Percentiles rank a stretch among this genome's conserved stretches.
These are phyloP conservation scores for Melanopsichium pennsylvanicum DNA, from an alignment of 1,284 basidiomycete genomes.

Conservation along the genomic window DNA sequence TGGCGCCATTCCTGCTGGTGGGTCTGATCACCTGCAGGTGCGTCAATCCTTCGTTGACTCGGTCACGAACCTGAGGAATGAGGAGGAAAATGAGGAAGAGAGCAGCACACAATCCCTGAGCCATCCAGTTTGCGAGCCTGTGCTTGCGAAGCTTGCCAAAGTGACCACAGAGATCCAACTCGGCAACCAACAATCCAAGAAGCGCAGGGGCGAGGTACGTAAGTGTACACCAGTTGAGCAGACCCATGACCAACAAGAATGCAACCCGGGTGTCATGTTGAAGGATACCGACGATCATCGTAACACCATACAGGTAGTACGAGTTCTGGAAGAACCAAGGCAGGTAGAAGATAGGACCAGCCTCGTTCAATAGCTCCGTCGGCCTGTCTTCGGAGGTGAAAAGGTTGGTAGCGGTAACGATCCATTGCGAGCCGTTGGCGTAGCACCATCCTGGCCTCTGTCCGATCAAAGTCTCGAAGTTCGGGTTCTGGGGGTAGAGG, in stretches of 20 bases:
- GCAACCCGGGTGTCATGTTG: slow-evolving; percentile 32
- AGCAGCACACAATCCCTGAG: slow-evolving; percentile 18
- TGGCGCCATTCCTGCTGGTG: slow-evolving; percentile 12
- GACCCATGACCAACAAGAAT: slow-evolving; percentile 18
- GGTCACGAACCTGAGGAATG: slow-evolving; percentile 29
- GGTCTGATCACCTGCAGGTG: slow-evolving; percentile 35
- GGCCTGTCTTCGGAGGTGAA: slow-evolving; percentile 35
- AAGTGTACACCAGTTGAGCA: slow-evolving; percentile 35
- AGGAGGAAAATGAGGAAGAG: slow-evolving; percentile 29
- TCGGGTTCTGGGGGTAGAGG: slow-evolving; percentile 25
- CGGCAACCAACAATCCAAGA: slow-evolving; percentile 33
- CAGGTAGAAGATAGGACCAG: slow-evolving; percentile 28
- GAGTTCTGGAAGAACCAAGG: slow-evolving; percentile 50
- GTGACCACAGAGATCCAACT: slow-evolving; percentile 32
- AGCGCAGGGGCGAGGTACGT: slow-evolving; percentile 37
- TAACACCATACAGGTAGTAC: slow-evolving; percentile 40
- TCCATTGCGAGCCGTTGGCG: slow-evolving; percentile 31
- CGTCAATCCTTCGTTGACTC: slow-evolving; percentile 20
- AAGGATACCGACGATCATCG: slow-evolving; percentile 30
- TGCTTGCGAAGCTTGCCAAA: slow-evolving; percentile 15
- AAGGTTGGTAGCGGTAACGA: slow-evolving; percentile 37
- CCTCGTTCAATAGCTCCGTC: slow-evolving; percentile 15
- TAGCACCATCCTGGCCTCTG: slow-evolving; percentile 34
- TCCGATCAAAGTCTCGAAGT: slow-evolving; percentile 35
- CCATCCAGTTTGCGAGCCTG: slow-evolving; percentile 4